A percentile compares a stretch with the other conserved stretches of the same genome.
phyloP scores from a whole-genome alignment of 768 basidiomycete genomes.

The Phylloporus rhodoxanthus region DNA sequence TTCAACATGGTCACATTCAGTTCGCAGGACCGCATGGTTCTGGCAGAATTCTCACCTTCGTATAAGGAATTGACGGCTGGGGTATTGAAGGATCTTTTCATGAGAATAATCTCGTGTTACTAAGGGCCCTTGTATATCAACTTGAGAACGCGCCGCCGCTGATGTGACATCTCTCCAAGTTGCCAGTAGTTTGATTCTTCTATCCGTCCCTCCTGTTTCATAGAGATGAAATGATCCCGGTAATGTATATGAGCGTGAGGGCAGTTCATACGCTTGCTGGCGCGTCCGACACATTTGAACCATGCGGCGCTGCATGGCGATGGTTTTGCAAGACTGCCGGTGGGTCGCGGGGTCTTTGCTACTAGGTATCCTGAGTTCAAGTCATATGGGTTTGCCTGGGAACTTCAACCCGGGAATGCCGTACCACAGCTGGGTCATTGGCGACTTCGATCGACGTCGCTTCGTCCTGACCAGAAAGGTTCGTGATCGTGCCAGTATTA shows the following conservation, averaged over 20 bases:
- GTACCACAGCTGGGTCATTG: neutral
- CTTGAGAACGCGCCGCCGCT: conserved; percentile 4
- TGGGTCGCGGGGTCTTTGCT: too few species aligned
- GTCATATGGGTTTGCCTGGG: neutral
- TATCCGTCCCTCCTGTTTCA: conserved; percentile 17
- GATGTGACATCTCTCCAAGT: conserved; percentile 7
- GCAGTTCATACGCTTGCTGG: neutral
- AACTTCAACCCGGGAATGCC: conserved; percentile 11
- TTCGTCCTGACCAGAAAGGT: neutral
- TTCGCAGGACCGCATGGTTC: neutral
- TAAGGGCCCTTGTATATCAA: neutral
- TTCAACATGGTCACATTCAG: neutral
- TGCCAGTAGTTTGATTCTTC: conserved; percentile 10
- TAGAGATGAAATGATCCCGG: conserved; percentile 16
- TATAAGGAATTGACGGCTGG: neutral
- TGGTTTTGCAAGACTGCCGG: neutral
- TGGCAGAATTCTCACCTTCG: conserved; percentile 4
- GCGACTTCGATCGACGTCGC: conserved; percentile 12
- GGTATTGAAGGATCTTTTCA: neutral
- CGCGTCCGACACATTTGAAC: conserved; percentile 4
- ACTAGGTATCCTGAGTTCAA: neutral
- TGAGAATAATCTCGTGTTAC: conserved; percentile 5
- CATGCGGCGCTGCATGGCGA: neutral
- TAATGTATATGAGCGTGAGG: conserved; percentile 2
- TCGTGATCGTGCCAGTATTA: conserved; percentile 2